phyloP scores from a whole-genome alignment of 768 basidiomycete genomes.

The Dacryopinax spathularia region DNA sequence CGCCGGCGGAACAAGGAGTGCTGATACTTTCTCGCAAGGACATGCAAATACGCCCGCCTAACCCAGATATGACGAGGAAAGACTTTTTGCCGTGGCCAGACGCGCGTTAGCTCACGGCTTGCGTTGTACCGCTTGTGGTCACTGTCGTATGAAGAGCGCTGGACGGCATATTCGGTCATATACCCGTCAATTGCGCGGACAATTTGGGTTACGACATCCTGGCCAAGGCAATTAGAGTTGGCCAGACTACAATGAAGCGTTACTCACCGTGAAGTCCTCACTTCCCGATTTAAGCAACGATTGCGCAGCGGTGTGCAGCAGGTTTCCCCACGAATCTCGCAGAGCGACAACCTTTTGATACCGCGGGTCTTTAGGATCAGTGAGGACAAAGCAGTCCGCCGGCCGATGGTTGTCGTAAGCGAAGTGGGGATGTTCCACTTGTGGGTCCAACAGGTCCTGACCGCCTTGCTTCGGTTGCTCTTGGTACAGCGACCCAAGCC shows the following conservation, averaged over 20 bases:
- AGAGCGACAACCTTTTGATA: slow-evolving; percentile 49
- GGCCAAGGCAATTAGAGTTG: background rate
- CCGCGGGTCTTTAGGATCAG: slow-evolving; percentile 56
- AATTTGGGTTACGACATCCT: slow-evolving; percentile 32
- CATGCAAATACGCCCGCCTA: slow-evolving; percentile 67
- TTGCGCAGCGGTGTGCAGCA: slow-evolving; percentile 52
- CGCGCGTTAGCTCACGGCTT: slow-evolving; percentile 30
- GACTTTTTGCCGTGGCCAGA: slow-evolving; percentile 57
- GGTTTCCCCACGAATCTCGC: slow-evolving; percentile 49
- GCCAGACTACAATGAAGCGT: background rate
- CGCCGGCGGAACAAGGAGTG: slow-evolving; percentile 61
- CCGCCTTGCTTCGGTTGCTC: slow-evolving; percentile 43
- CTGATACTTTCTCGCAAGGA: slow-evolving; percentile 61
- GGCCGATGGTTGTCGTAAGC: slow-evolving; percentile 52
- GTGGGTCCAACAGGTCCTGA: slow-evolving; percentile 43
- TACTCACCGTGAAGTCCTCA: slow-evolving; percentile 61
- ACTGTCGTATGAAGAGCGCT: slow-evolving; percentile 41
- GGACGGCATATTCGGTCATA: slow-evolving; percentile 56
- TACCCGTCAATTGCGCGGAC: slow-evolving; percentile 62
- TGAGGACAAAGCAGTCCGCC: slow-evolving; percentile 58
- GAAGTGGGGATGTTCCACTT: slow-evolving; percentile 55
- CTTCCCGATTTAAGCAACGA: slow-evolving; percentile 47
- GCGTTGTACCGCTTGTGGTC: slow-evolving; percentile 46
- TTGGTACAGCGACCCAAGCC: slow-evolving; percentile 55
- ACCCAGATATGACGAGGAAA: slow-evolving; percentile 61